Evolutionary conservation across 176 grass and related monocot genomes (phyloP).

Genomic region (Oryza coarctata): DNA sequence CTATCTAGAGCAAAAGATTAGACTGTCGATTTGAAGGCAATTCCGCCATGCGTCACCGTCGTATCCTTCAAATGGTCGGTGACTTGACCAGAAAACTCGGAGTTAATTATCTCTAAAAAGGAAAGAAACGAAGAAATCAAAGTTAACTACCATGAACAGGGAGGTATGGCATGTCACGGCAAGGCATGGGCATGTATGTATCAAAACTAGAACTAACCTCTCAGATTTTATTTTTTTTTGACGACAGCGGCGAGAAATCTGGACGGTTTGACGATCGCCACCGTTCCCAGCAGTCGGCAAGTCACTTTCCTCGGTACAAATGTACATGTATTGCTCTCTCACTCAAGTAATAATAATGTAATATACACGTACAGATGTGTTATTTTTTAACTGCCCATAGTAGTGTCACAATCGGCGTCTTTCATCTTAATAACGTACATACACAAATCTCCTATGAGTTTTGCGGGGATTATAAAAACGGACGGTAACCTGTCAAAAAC

Average conservation of each 20-base stretch:
- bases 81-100: background rate
- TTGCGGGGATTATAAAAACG: background rate
- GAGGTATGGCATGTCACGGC: background rate
- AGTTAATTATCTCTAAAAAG: background rate
- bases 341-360: background rate
- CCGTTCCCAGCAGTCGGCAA: constrained; percentile 23
- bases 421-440: too few relatives aligned
- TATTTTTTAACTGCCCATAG: too few relatives aligned
- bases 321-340: background rate
- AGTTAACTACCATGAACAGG: background rate
- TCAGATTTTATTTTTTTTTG: background rate
- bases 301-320: background rate
- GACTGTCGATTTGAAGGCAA: background rate
- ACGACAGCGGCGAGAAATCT: background rate
- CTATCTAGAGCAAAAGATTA: too few relatives aligned
- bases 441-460: background rate
- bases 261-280: background rate
- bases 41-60: background rate
- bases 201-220: background rate
- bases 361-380: too few relatives aligned
- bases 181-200: background rate
- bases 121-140: background rate
- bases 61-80: background rate
- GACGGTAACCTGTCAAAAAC: background rate
- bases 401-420: too few relatives aligned